Evolutionary conservation across 2,329 filamentous ascomycete species (phyloP).

Genomic region (Mycosphaerelloides madeirae): DNA sequence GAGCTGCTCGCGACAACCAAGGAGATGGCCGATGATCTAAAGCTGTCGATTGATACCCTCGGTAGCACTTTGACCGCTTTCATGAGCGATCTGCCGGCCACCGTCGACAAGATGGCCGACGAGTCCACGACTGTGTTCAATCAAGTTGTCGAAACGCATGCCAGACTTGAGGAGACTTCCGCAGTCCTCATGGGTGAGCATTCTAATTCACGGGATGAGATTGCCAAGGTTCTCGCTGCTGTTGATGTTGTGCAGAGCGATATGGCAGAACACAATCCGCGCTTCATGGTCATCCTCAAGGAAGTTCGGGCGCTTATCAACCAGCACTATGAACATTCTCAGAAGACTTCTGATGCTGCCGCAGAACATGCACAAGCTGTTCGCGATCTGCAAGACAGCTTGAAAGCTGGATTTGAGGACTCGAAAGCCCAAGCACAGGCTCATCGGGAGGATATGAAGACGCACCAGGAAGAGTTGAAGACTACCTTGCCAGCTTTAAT

Average conservation of each 20-base stretch:
- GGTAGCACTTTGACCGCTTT: conserved; percentile 55
- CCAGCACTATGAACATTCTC: conserved; percentile 84
- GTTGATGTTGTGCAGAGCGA: conserved; percentile 74
- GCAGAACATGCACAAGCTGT: conserved; percentile 39
- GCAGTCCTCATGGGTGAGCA: conserved; percentile 72
- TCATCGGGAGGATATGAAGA: conserved; percentile 31
- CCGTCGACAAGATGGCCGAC: conserved; percentile 79
- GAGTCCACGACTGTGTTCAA: conserved; percentile 83
- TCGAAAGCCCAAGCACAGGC: conserved; percentile 31
- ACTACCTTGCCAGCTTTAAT: conserved; percentile 42
- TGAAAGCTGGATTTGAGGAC: conserved; percentile 41
- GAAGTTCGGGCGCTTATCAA: conserved; percentile 79
- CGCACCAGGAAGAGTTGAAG: conserved; percentile 40
- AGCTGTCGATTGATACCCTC: conserved; percentile 77
- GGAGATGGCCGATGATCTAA: conserved; percentile 78
- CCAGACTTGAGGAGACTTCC: conserved; percentile 70
- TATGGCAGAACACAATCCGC: conserved; percentile 77
- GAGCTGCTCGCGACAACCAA: conserved; percentile 72
- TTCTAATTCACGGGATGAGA: conserved; percentile 73
- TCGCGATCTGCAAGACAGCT: conserved; percentile 41
- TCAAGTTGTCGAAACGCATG: conserved; percentile 72
- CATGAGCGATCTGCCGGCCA: conserved; percentile 48
- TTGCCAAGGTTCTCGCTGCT: conserved; percentile 67
- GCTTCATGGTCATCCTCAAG: conserved; percentile 79
- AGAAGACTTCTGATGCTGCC: conserved; percentile 45